Base-by-base conservation (phyloP, 1,284 basidiomycete genomes). In the Thelephora terrestris region DNA sequence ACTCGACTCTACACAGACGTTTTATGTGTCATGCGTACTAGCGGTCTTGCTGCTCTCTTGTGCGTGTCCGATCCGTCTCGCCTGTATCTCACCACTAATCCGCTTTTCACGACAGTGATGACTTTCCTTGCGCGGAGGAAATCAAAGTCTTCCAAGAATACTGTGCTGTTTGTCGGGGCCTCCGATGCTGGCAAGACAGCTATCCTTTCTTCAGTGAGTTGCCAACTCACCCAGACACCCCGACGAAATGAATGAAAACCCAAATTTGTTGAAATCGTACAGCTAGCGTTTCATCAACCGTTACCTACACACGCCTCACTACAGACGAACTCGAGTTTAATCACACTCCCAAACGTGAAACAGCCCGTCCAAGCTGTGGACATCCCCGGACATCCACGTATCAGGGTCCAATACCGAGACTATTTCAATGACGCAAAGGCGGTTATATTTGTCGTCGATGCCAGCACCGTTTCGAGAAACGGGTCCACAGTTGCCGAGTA, bases 181-280 rank as follows among this genome's bases (percentile, higher is more conserved):
- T 72, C 79, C 4, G 85, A 87, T 61, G 73, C 77, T 2, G 86
- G 86, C 25, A 90, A 90, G 65, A 88, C 87, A 2, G 72, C 85
- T 18, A 79, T 90, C 32, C 52, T 77, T 38, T 71, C 73, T 40
- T 66, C 70, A 48, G 76, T 79, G 51, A 57, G 75, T 63, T 20
- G 5, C 20, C 34, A 32, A 35, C 50, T 35, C 32, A 45, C 32
- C 29, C 27, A 27, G 27, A 27, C 38, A 56, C 69, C 43, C 65
- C 66, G 20, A 63, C 59, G 48, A 37, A 37, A 46, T 48, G 52
- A 24, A 43, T 18, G 14, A 68, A 69, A 44, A 46, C 64, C 63
- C 27, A 27, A 35, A 25, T 24, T 23, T 50, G 46, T 47, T 25
- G 23, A 9, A 55, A 24, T 45, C 54, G 14, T 40, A 20, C 46